Evolutionary conservation across 2,329 filamentous ascomycete genomes (phyloP).

Genomic region (Apiospora hydei): DNA sequence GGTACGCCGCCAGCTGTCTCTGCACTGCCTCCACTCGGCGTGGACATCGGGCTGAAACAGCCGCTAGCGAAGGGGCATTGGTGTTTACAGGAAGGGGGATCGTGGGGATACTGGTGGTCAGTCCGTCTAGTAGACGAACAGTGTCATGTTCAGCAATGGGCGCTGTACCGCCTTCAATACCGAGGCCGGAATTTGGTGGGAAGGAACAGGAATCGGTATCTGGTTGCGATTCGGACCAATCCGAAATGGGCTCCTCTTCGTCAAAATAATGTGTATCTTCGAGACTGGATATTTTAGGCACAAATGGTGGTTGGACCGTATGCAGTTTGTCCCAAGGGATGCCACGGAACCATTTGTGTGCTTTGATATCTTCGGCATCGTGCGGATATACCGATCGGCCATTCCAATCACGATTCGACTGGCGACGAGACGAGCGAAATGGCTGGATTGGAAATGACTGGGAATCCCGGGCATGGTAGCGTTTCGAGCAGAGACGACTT

Average conservation of each 20-base stretch:
- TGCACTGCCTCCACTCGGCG: slow-evolving; percentile 41
- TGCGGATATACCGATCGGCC: slow-evolving; percentile 77
- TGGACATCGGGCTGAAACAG: slow-evolving; percentile 30
- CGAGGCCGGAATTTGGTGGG: slow-evolving; percentile 23
- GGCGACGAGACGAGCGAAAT: slow-evolving; percentile 38
- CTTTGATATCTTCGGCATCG: slow-evolving; percentile 89
- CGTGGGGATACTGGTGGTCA: slow-evolving; percentile 30
- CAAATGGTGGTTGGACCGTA: slow-evolving; percentile 75
- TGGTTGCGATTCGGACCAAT: slow-evolving; percentile 58
- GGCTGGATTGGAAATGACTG: slow-evolving; percentile 28
- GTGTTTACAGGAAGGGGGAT: slow-evolving; percentile 23
- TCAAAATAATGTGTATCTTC: slow-evolving; percentile 93
- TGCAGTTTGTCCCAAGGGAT: slow-evolving; percentile 82
- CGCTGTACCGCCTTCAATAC: not conserved
- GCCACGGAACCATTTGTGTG: slow-evolving; percentile 83
- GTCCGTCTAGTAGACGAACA: not conserved
- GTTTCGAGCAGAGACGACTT: slow-evolving; percentile 75
- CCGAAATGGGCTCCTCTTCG: slow-evolving; percentile 75
- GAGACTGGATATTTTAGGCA: slow-evolving; percentile 72
- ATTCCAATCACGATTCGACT: slow-evolving; percentile 41
- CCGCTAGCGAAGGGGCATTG: not conserved
- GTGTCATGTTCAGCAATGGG: not conserved
- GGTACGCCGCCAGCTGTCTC: slow-evolving; percentile 47
- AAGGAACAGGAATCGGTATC: slow-evolving; percentile 33
- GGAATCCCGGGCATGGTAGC: slow-evolving; percentile 74